Percentiles rank a stretch among this genome's conserved stretches.
These are phyloP conservation scores for Rhinocladiella mackenziei DNA, from an alignment of 2,329 filamentous ascomycete genomes.

Conservation along the genomic window DNA sequence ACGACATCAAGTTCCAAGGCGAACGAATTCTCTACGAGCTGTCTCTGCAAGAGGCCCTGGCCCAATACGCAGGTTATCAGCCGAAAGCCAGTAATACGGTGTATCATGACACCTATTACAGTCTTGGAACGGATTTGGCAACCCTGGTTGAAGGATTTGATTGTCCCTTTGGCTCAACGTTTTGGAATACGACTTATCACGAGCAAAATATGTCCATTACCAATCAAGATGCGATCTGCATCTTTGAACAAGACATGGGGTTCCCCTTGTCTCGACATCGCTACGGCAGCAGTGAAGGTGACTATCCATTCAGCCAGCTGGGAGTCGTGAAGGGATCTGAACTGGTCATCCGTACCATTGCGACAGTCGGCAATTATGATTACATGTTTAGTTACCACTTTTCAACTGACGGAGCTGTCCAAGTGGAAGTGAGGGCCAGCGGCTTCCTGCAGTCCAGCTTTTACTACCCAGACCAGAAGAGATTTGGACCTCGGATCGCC, in stretches of 20 bases:
- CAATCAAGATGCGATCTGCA: conserved; percentile 36
- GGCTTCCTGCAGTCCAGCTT: conserved; percentile 31
- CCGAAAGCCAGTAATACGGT: conserved; percentile 23
- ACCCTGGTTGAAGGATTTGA: conserved; percentile 32
- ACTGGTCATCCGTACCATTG: conserved; percentile 45
- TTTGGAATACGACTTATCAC: conserved; percentile 13
- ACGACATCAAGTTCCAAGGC: conserved; percentile 47
- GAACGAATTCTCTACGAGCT: conserved; percentile 53
- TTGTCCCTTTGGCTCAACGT: conserved; percentile 25
- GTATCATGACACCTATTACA: conserved; percentile 35
- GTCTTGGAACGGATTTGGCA: conserved; percentile 30
- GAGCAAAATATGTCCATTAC: conserved; percentile 3
- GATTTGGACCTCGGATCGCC: conserved; percentile 37
- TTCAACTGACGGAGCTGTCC: conserved; percentile 49
- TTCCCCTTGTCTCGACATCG: conserved; percentile 35
- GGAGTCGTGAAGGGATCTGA: conserved; percentile 28
- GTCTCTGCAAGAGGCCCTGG: conserved; percentile 50
- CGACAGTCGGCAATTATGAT: conserved; percentile 55
- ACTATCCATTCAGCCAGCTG: conserved; percentile 11
- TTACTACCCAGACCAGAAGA: conserved; percentile 31
- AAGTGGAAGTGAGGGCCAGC: conserved; percentile 48
- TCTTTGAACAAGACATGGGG: conserved; percentile 23
- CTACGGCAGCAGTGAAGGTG: conserved; percentile 7
- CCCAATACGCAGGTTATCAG: conserved; percentile 47
- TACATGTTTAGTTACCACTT: conserved; percentile 50